Evolutionary conservation across 139 green algal genomes (phyloP), one percentile per base, ranked within the genome.

Genomic region (Chlorella sp.): DNA sequence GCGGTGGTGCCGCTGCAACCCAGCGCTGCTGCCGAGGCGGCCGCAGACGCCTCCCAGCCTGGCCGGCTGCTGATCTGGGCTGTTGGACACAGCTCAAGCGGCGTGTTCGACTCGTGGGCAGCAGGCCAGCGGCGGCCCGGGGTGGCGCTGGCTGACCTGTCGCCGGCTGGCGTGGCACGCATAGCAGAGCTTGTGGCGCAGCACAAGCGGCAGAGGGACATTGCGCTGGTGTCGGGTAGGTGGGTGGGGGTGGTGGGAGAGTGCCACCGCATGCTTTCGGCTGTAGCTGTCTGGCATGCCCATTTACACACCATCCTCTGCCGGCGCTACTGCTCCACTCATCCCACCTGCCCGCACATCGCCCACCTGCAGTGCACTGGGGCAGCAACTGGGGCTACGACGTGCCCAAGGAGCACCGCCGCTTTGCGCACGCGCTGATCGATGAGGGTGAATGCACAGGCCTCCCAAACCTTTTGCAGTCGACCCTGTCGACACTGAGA

Each of bases 371-470:
- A 79, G 60, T 84, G 30, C 79, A 84, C n/a, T 85, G 80, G 67
- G 68, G 80, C 32, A 57, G 47, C 67, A 86, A 86, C 81, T 86
- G 81, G 81, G 81, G 81, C 20, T 86, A 56, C 7, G 39, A n/a
- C 0, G 70, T 86, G 36, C 70, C 81, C 0, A 16, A 26, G 15
- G 69, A 80, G 81, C 81, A 86, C 70, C 81, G 69, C 68, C 57
- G 56, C 36, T 86, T 86, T 74, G 81, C 81, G 4, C 69, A 56
- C 18, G 69, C 81, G 15, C 69, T 86, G 20, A 74, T 86, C 5
- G 69, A 86, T 28, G 21, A 60, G 28, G 81, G 81, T 80, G 81
- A 34, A 67, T 34, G 21, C 36, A 5, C 7, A 56, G 36, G 0
- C 32, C 23, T 18, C n/a, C n/a, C n/a, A n/a, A n/a, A n/a, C n/a